A percentile compares a stretch with the other conserved stretches of the same genome.
Conservation (phyloP, 2,329 filamentous ascomycete genomes). For the Lasiodiplodia theobromae region DNA sequence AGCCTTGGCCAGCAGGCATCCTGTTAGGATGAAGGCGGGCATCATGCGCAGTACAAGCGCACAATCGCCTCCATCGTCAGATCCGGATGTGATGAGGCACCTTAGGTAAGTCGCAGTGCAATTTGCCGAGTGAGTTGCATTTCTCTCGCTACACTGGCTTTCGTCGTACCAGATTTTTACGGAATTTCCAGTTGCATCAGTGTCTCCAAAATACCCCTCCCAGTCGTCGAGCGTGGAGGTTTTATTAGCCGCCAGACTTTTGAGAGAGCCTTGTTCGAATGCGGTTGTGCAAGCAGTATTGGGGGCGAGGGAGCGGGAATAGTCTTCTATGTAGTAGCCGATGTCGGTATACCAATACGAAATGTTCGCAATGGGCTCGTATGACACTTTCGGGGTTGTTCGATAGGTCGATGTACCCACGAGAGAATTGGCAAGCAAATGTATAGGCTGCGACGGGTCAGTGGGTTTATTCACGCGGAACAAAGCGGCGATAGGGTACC, state of each 20-base stretch:
- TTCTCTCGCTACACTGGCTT: background rate
- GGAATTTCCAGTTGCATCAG: background rate
- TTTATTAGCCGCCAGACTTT: background rate
- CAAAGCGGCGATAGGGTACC: background rate
- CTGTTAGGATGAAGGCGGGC: constrained; percentile 37
- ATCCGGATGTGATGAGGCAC: too few relatives aligned
- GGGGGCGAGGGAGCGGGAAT: rapidly evolving
- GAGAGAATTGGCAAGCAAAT: constrained; percentile 42
- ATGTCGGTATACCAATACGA: background rate
- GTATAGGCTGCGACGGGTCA: constrained; percentile 33
- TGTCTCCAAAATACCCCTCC: background rate
- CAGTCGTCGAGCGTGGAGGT: background rate
- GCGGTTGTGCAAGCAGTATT: background rate
- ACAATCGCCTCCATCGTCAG: constrained; percentile 31
- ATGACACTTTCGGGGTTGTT: background rate
- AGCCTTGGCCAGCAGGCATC: constrained; percentile 37
- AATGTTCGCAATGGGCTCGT: background rate
- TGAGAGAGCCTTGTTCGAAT: background rate
- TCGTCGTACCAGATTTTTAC: background rate
- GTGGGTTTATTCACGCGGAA: background rate
- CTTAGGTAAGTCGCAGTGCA: background rate
- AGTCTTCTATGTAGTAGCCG: background rate
- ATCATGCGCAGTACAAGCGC: constrained; percentile 37
- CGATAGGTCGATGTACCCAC: constrained; percentile 34
- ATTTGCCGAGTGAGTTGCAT: background rate